Base-by-base conservation (phyloP, 2,329 filamentous ascomycete genomes). In the Cytospora chrysosperma region DNA sequence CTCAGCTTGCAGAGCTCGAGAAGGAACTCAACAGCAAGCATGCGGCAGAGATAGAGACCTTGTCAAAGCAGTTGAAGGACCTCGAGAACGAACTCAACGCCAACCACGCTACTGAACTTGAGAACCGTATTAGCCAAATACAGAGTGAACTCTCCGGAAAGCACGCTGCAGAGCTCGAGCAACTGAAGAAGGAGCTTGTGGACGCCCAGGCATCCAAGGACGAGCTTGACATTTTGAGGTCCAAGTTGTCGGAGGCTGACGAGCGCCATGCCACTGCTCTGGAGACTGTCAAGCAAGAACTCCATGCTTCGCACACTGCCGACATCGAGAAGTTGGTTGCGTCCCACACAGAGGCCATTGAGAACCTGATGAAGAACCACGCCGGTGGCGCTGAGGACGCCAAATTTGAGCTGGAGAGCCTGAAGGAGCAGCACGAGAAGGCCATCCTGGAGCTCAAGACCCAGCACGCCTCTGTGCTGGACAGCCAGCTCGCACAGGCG, bases 271-370 rank as follows among this genome's bases (percentile, higher is more conserved):
- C 71, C 5, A 67, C 71, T 24, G 73, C 72, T 21, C 70, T 82
- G 6, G 75, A 78, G 49, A 69, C 72, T 13, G 67, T 75, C 43
- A 81, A 79, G 74, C 76, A 78, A 37, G 74, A 78, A 56, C 73
- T 72, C 28, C 75, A 80, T 49, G 72, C 74, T 30, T 70, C 74
- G 26, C 77, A 82, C 60, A 76, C 79, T 50, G 75, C 75, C 26
- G 79, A 83, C 64, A 74, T 85, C 27, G 78, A 82, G 67, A 80
- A 80, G 67, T 72, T 83, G 21, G 72, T 79, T 43, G 72, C 73
- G 26, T 72, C 76, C 60, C 78, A 82, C 66, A 73, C 75, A 5
- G 77, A 82, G 62, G 73, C 75, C 17, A 69, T 81, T 56, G 76
- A 79, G 17, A 70, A 69, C 34, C 70, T 79, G 69, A 79, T 78